Conservation (phyloP, 148 eudicot species). For the Heliamphora exappendiculata region DNA sequence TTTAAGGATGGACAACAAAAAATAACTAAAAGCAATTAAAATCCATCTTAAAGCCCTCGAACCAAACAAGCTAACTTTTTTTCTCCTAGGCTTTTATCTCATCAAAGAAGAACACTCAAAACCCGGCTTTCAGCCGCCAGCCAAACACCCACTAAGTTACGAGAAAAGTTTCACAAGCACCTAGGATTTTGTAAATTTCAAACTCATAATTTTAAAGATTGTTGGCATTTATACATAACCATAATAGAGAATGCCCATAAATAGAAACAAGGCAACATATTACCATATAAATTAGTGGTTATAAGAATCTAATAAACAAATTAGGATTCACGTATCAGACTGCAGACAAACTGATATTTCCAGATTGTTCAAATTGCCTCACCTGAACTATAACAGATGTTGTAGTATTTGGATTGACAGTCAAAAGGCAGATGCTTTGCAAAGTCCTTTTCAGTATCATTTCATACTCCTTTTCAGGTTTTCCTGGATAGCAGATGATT, state of each 20-base stretch:
- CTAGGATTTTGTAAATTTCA: no score
- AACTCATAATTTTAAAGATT: not conserved
- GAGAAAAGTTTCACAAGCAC: not conserved
- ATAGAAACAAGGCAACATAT: not conserved
- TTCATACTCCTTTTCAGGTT: constrained; percentile 75
- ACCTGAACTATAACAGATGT: constrained; percentile 81
- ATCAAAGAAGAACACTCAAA: no score
- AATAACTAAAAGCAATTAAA: no score
- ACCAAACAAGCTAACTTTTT: no score
- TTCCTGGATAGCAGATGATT: constrained; percentile 37
- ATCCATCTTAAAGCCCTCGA: no score
- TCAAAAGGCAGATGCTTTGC: constrained; percentile 81
- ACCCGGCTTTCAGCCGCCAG: no score
- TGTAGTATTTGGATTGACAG: constrained; percentile 77
- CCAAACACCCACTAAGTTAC: no score
- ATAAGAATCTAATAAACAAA: not conserved
- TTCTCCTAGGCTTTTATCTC: no score
- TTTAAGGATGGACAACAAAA: no score
- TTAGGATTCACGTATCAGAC: not conserved
- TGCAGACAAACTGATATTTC: not conserved
- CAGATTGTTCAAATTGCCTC: constrained; percentile 12
- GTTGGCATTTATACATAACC: not conserved
- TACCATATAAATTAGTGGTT: not conserved
- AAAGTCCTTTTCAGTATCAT: constrained; percentile 81
- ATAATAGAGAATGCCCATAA: not conserved